A percentile compares a stretch with the other conserved stretches of the same genome.
These are phyloP conservation scores for Penicillium sp. DNA, from an alignment of 2,329 filamentous ascomycete species.

Conservation along the genomic window DNA sequence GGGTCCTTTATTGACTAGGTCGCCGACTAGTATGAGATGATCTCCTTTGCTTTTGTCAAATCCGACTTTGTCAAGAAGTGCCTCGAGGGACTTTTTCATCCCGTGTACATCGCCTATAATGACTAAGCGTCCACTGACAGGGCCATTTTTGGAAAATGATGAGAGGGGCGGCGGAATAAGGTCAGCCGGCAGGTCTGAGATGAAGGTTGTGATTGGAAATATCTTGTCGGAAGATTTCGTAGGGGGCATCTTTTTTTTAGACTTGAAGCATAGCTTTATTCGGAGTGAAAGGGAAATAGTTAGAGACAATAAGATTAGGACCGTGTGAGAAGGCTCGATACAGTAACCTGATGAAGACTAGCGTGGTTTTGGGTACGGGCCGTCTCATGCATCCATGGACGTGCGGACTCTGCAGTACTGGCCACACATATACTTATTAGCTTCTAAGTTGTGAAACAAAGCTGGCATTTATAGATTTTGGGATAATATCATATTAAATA, in stretches of 20 bases:
- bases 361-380: not conserved
- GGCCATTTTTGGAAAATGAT: slow-evolving; percentile 6
- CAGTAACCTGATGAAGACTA: not conserved
- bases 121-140: slow-evolving; percentile 13
- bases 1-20: slow-evolving; percentile 24
- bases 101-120: slow-evolving; percentile 25
- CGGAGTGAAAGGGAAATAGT: too few species aligned
- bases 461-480: too few species aligned
- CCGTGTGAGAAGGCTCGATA: too few species aligned
- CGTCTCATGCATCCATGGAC: not conserved
- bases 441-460: too few species aligned
- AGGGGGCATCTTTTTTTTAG: not conserved
- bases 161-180: slow-evolving; percentile 1
- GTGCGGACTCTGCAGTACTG: too few species aligned
- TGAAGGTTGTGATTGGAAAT: slow-evolving; percentile 15
- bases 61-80: slow-evolving; percentile 14
- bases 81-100: slow-evolving; percentile 19
- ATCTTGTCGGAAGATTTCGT: slow-evolving; percentile 6
- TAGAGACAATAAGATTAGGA: too few species aligned
- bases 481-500: too few species aligned
- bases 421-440: too few species aligned
- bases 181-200: slow-evolving; percentile 15
- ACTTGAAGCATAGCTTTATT: not conserved
- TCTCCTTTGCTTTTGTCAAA: slow-evolving; percentile 20
- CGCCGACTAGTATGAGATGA: slow-evolving; percentile 21